Base-by-base conservation (phyloP, 768 basidiomycete species). In the Naganishia antarctica region DNA sequence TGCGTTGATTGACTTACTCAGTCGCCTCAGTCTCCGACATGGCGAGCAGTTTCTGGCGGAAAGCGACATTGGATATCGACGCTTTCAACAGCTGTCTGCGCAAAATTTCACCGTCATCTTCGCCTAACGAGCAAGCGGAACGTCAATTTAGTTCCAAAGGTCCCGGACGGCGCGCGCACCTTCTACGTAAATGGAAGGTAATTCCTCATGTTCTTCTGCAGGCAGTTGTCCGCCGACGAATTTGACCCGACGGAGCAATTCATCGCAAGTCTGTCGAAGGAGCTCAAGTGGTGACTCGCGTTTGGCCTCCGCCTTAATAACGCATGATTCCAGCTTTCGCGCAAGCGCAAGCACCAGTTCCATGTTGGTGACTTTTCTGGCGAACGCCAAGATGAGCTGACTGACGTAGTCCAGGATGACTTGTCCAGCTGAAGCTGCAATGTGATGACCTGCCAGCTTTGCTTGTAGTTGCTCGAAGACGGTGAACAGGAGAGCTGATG, bases 401-500 rank as follows among this genome's bases (percentile, higher is more conserved):
- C 89, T 81, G 18, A 86, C 65, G 70, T 85, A 94, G 0, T 82
- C 78, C 6, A 83, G 78, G 23, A 92, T 71, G 0, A 87, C 84
- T 5, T 89, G 79, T 4, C 82, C 75, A 66, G 88, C 86, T 0
- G 86, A 84, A 2, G 86, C 80, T 0, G 81, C 74, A 21, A 88
- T 77, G 21, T 83, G 76, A 23, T 81, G 80, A 43, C 81, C 82
- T n/a, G 75, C 74, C n/a, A 86, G 71, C 74, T 88, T 90, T 0
- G 87, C 87, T 6, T 79, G 73, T 21, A 89, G 76, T 70, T 93
- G 90, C 70, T 96, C 92, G 4, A 91, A 69, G 16, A 90, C 78
- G 0, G 90, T 86, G 81, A 88, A 84, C 3, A 96, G 76, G 15
- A 97, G 81, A 0, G 91, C 89, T 67, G 88, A 90, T 4, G 86